phyloP scores from a whole-genome alignment of 257 asterid genomes.

The Marsdenia floribunda region DNA sequence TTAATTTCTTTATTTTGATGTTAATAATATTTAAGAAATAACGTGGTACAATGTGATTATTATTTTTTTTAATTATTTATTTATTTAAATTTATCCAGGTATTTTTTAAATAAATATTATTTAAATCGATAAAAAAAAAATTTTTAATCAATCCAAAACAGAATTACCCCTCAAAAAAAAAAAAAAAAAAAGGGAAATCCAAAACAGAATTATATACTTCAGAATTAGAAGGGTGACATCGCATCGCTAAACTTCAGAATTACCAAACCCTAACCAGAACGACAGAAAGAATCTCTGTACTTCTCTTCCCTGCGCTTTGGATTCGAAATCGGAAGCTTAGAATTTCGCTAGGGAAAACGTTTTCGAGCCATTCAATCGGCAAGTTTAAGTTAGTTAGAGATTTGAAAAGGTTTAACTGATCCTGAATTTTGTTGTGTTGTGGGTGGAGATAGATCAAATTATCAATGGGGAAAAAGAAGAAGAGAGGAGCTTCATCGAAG shows the following conservation, averaged over 20 bases:
- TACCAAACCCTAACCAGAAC: conserved; percentile 4
- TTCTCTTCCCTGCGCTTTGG: not conserved
- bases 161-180: too few relatives aligned
- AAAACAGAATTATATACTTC: too few relatives aligned
- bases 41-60: too few relatives aligned
- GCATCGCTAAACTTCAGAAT: not conserved
- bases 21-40: too few relatives aligned
- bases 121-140: too few relatives aligned
- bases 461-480: conserved; percentile 92
- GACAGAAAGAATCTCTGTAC: not conserved
- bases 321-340: not conserved
- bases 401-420: not conserved
- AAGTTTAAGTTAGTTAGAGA: not conserved
- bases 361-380: not conserved
- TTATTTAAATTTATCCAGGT: too few relatives aligned
- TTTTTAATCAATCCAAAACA: too few relatives aligned
- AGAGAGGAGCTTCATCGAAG: conserved; percentile 66
- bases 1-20: too few relatives aligned
- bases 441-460: not conserved
- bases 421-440: not conserved
- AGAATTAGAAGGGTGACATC: too few relatives aligned
- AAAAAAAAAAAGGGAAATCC: too few relatives aligned
- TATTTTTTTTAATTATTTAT: too few relatives aligned
- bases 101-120: too few relatives aligned
- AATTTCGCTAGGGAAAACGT: not conserved